phyloP scores from a whole-genome alignment of 2,329 filamentous ascomycete genomes.

The Hortaea sp. region DNA sequence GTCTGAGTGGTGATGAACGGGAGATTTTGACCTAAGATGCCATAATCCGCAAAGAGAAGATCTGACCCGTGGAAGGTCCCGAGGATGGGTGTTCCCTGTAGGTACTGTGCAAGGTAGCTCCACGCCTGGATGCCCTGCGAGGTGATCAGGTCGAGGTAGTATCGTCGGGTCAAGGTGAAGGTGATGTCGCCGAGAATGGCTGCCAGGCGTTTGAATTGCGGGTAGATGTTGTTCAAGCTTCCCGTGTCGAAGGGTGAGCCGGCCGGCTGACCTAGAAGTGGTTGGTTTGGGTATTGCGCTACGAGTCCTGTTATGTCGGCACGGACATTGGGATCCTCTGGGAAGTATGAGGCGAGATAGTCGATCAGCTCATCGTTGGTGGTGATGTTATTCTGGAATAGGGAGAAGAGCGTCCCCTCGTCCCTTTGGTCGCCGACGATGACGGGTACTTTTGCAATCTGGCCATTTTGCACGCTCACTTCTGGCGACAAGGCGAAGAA shows the following conservation, averaged over 20 bases:
- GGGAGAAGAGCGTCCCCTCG: constrained; percentile 64
- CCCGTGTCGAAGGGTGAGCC: constrained; percentile 66
- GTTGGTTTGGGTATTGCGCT: constrained; percentile 48
- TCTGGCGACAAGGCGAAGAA: constrained; percentile 56
- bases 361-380: constrained; percentile 47
- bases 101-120: constrained; percentile 67
- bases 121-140: constrained; percentile 52
- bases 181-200: constrained; percentile 63
- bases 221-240: constrained; percentile 60
- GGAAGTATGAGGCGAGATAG: constrained; percentile 52
- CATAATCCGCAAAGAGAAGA: constrained; percentile 26
- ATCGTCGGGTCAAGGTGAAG: constrained; percentile 62
- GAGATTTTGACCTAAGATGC: neutral
- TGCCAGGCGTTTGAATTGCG: constrained; percentile 66
- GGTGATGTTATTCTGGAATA: constrained; percentile 60
- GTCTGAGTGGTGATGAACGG: constrained; percentile 43
- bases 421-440: constrained; percentile 70
- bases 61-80: constrained; percentile 65
- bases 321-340: constrained; percentile 35
- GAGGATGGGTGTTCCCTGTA: constrained; percentile 59
- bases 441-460: constrained; percentile 51
- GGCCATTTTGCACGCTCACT: constrained; percentile 40
- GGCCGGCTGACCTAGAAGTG: constrained; percentile 33
- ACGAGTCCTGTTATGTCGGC: constrained; percentile 45
- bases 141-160: constrained; percentile 45